A percentile compares a stretch with the other conserved stretches of the same genome.
Conservation (phyloP, 495 filamentous ascomycete species). For the Aspergillus saccharolyticus region DNA sequence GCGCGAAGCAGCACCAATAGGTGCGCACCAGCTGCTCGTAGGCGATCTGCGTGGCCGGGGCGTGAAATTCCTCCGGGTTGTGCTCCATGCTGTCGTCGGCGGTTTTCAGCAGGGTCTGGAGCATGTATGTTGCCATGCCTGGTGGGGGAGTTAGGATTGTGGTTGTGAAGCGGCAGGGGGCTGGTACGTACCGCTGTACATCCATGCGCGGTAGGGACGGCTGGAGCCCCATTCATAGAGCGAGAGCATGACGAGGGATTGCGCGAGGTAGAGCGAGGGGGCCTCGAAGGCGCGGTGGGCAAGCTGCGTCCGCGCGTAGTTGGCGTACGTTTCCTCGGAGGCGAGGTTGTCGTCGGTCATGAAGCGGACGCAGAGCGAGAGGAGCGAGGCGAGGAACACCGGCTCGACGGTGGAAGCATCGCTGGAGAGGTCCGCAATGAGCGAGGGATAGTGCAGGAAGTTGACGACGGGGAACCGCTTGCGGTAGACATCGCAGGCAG, state of each 20-base stretch:
- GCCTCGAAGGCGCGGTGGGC: constrained; percentile 37
- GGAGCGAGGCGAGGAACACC: constrained; percentile 37
- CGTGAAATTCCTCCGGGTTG: constrained; percentile 34
- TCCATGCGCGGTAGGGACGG: constrained; percentile 43
- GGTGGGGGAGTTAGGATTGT: neutral
- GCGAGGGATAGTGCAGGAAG: constrained; percentile 41
- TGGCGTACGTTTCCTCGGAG: constrained; percentile 31
- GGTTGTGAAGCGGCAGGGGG: neutral
- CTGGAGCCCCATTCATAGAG: constrained; percentile 44
- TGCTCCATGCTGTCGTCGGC: constrained; percentile 43
- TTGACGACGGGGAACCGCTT: constrained; percentile 42
- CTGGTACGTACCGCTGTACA: constrained; percentile 37
- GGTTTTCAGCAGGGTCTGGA: constrained; percentile 41
- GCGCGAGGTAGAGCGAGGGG: constrained; percentile 38
- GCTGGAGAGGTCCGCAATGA: constrained; percentile 38
- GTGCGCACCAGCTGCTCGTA: constrained; percentile 44
- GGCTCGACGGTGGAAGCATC: constrained; percentile 32
- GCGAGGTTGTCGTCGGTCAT: constrained; percentile 26
- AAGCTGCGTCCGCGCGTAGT: constrained; percentile 35
- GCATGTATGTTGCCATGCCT: constrained; percentile 47
- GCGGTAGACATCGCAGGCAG: constrained; percentile 37
- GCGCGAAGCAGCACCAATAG: constrained; percentile 43
- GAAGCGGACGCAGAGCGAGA: constrained; percentile 40
- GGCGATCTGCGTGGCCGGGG: constrained; percentile 29
- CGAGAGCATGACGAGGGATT: constrained; percentile 40